Evolutionary conservation across 2,329 filamentous ascomycete species (phyloP), one percentile per base, ranked within the genome.

Genomic region (Penicillium palitans): DNA sequence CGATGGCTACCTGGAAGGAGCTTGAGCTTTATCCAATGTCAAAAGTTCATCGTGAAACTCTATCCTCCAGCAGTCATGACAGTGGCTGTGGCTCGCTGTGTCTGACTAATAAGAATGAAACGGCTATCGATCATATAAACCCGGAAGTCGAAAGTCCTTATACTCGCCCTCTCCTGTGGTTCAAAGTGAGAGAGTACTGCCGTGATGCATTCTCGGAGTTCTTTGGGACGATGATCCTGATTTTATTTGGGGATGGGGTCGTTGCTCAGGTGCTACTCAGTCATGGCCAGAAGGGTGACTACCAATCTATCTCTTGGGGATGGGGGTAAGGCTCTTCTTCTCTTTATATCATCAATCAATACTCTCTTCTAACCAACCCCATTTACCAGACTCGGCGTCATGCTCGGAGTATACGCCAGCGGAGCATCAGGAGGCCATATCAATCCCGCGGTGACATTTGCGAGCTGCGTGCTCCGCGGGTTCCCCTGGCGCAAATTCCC

Each of bases 401-500:
- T 89, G 85, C 78, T 90, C 3, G 87, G 87, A 5, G 83, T 90
- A 41, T 90, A 90, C 66, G 81, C 65, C 6, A 72, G 73, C 50
- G 86, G 88, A 65, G 70, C 72, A 46, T 87, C 83, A 4, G 88
- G 87, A 8, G 86, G 83, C 1, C 88, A 90, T 68, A 78, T 91
- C 64, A 88, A 88, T 68, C 86, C 88, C 0, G 88, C 87, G n/a
- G 83, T 91, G 17, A 90, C 88, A 1, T 80, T 91, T 29, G 81
- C 83, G 59, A 88, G 87, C 73, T 90, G 88, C 68, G 73, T 91
- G 48, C 89, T 83, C 71, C 85, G 88, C 54, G 83, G 84, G 54
- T 81, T 89, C 29, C 87, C 88, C 6, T 90, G 87, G 85, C 81
- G 84, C 45, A 85, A 88, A 40, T 85, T 90, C 61, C 88, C 87